Base-by-base conservation (phyloP, 2,329 filamentous ascomycete species). In the Penicillium vulpinum region DNA sequence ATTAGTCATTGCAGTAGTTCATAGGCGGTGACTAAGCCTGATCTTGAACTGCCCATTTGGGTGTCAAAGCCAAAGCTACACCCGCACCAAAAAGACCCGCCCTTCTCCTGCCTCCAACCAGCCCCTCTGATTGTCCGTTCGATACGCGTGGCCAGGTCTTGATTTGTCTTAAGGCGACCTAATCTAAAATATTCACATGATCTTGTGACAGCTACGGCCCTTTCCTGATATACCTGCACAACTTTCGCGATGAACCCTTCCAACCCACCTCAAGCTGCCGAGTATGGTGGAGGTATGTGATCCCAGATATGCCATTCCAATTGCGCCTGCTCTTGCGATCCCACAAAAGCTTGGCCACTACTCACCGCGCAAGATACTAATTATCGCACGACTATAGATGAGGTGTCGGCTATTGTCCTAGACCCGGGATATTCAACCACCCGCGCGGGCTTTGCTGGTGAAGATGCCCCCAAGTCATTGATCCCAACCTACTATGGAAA, bases 381-480 rank as follows among this genome's bases (percentile, higher is more conserved):
- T 51, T 28, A 15, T 26, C 5, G 11, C 5, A 26, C 43, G 45
- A 59, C 44, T 56, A 44, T 68, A 96, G 94, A 99, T 81, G 94
- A 99, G 80, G 92, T 99, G 63, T 95, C 92, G 35, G 95, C 95
- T 51, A 89, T 99, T 66, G 91, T 99, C 36, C 90, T 99, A 71
- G 94, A 99, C 73, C 90, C 94, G 3, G 94, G 95, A 60, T 97
- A 92, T 79, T 91, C 90, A 71, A 88, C 87, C 66, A 92, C 90
- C 39, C 92, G 95, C 77, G 94, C 92, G 58, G 94, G 94, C 57
- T 99, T 97, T 71, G 95, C 95, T 13, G 94, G 95, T 71, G 95
- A 99, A 84, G 94, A 99, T 78, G 89, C 92, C 0, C 94, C 94
- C 66, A 97, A 97, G 80, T 92, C 91, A 29, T 87, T 97, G 56